These are phyloP conservation scores for Tricholoma sp. DNA, from an alignment of 768 basidiomycete genomes.

Conservation along the genomic window DNA sequence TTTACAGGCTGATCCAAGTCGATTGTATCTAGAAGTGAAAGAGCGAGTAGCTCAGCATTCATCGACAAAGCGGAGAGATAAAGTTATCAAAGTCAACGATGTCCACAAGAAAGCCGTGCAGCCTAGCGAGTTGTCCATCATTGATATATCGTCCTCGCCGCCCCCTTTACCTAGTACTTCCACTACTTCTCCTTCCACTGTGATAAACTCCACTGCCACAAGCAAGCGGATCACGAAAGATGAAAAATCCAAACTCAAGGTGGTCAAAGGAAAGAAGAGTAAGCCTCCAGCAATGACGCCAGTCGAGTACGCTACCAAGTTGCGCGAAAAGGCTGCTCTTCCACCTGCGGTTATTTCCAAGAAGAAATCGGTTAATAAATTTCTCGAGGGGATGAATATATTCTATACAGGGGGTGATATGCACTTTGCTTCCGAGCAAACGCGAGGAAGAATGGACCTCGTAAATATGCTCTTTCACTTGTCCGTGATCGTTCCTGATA, in stretches of 20 bases:
- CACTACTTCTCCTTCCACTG: constrained; percentile 11
- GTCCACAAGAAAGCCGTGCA: constrained; percentile 7
- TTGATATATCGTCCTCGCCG: constrained; percentile 28
- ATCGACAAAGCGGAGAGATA: constrained; percentile 22
- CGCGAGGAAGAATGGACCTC: constrained; percentile 53
- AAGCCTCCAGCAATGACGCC: constrained; percentile 41
- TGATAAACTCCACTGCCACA: constrained; percentile 3
- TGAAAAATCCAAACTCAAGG: constrained; percentile 20
- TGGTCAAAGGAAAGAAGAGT: constrained; percentile 28
- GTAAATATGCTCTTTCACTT: constrained; percentile 40
- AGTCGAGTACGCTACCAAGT: constrained; percentile 47
- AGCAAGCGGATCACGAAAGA: constrained; percentile 3
- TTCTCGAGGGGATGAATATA: constrained; percentile 49
- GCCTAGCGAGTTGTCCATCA: constrained; percentile 23
- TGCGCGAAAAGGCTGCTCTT: constrained; percentile 28
- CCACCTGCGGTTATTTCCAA: constrained; percentile 14
- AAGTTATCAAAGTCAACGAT: constrained; percentile 20
- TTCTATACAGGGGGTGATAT: constrained; percentile 59
- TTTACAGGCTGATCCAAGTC: constrained; percentile 21
- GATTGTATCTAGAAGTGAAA: constrained; percentile 27
- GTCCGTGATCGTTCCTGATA: not conserved
- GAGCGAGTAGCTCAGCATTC: constrained; percentile 29
- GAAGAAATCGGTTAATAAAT: constrained; percentile 17
- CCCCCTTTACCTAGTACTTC: constrained; percentile 20
- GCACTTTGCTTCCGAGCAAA: constrained; percentile 43